Conservation (phyloP, 2,329 filamentous ascomycete genomes). For the Albophoma yamanashiensis region DNA sequence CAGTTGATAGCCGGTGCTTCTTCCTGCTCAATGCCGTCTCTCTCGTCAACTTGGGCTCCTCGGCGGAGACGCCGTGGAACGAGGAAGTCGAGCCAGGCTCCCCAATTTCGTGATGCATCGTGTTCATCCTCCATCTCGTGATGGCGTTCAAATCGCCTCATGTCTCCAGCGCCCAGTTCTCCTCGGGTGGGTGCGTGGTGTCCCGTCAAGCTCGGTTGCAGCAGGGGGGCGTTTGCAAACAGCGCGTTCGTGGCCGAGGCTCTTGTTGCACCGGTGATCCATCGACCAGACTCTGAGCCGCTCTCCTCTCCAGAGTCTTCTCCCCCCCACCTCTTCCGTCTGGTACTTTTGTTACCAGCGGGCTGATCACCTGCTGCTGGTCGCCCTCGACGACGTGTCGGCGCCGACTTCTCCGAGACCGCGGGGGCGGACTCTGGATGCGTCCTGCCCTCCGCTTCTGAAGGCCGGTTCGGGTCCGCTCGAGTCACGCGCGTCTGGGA, state of each 20-base stretch:
- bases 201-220: not conserved
- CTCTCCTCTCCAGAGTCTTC: not conserved
- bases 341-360: not conserved
- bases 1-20: conserved; percentile 7
- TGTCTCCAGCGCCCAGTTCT: not conserved
- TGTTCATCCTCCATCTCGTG: not conserved
- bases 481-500: not conserved
- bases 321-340: not conserved
- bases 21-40: not conserved
- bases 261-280: conserved; percentile 3
- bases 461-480: not conserved
- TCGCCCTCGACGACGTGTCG: not conserved
- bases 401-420: not conserved
- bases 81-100: not conserved
- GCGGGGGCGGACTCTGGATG: not conserved
- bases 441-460: not conserved
- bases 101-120: not conserved
- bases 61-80: not conserved
- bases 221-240: not conserved
- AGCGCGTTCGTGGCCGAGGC: not conserved
- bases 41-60: conserved; percentile 3
- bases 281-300: conserved; percentile 4
- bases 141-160: not conserved
- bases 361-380: not conserved
- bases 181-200: not conserved